These are phyloP conservation scores for Chlamydomonas sp. DNA, from an alignment of 139 green algal species.

Conservation along the genomic window DNA sequence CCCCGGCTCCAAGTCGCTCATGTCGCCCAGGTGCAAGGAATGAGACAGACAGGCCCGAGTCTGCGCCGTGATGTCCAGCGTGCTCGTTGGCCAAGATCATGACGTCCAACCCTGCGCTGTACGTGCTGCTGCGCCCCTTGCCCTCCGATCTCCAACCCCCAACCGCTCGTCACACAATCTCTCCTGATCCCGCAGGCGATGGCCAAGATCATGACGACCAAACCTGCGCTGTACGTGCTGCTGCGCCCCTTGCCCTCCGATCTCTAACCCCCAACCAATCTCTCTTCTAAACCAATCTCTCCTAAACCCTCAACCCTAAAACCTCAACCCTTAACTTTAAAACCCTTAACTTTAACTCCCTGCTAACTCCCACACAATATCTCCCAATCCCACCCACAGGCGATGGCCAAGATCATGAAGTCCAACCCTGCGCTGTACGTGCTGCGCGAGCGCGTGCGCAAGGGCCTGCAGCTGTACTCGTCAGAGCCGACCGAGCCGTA, in stretches of 20 bases:
- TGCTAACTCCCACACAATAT: no score
- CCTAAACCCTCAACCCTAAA: no score
- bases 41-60: no score
- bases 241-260: no score
- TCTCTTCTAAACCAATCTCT: no score
- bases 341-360: no score
- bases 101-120: neutral
- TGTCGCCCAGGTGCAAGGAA: neutral
- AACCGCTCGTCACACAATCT: no score
- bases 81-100: neutral
- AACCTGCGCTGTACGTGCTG: slow-evolving; percentile 98
- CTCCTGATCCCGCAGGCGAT: slow-evolving; percentile 74
- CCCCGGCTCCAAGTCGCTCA: slow-evolving; percentile 92
- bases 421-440: slow-evolving; percentile 98
- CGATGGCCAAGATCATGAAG: slow-evolving; percentile 99
- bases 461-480: slow-evolving; percentile 97
- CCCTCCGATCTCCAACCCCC: no score
- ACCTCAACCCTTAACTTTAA: no score
- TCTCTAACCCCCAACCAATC: no score
- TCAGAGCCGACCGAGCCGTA: slow-evolving; percentile 99
- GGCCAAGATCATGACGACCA: slow-evolving; percentile 98
- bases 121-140: neutral
- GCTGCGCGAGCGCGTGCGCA: slow-evolving; percentile 95
- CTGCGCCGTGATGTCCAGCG: no score
- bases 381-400: slow-evolving; percentile 16